Percentiles rank a stretch among this genome's conserved stretches.
Evolutionary conservation across 2,329 filamentous ascomycete genomes (phyloP).

Genomic region (Penicillium sp.): DNA sequence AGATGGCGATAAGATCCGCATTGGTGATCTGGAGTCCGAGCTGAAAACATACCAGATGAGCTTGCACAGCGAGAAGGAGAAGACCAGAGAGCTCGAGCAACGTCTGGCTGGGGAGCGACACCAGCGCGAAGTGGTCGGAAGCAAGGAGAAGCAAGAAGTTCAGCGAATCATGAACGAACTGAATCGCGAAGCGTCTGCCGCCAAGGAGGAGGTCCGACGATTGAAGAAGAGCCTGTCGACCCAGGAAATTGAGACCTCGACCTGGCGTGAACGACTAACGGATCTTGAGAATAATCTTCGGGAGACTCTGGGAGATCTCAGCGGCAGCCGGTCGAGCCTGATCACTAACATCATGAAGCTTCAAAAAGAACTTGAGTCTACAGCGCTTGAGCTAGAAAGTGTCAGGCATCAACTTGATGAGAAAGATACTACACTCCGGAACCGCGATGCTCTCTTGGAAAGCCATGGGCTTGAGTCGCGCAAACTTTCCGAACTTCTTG

Average conservation of each 20-base stretch:
- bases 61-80: constrained; percentile 79
- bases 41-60: constrained; percentile 71
- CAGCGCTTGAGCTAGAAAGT: constrained; percentile 71
- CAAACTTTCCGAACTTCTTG: constrained; percentile 77
- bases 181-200: constrained; percentile 71
- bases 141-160: constrained; percentile 87
- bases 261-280: constrained; percentile 84
- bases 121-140: constrained; percentile 80
- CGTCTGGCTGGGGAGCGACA: constrained; percentile 73
- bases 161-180: constrained; percentile 90
- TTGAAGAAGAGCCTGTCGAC: constrained; percentile 76
- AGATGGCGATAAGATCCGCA: constrained; percentile 95
- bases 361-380: constrained; percentile 80
- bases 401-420: constrained; percentile 74
- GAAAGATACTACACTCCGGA: constrained; percentile 83
- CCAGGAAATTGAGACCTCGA: constrained; percentile 79
- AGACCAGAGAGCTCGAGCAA: constrained; percentile 63
- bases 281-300: constrained; percentile 86
- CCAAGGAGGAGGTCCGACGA: constrained; percentile 78
- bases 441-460: constrained; percentile 82
- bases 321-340: constrained; percentile 76
- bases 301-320: constrained; percentile 79
- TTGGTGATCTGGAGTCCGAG: constrained; percentile 82
- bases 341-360: constrained; percentile 82
- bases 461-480: constrained; percentile 79